Evolutionary conservation across 805 yeast species (phyloP).

Genomic region (Schwanniomyces occidentalis): DNA sequence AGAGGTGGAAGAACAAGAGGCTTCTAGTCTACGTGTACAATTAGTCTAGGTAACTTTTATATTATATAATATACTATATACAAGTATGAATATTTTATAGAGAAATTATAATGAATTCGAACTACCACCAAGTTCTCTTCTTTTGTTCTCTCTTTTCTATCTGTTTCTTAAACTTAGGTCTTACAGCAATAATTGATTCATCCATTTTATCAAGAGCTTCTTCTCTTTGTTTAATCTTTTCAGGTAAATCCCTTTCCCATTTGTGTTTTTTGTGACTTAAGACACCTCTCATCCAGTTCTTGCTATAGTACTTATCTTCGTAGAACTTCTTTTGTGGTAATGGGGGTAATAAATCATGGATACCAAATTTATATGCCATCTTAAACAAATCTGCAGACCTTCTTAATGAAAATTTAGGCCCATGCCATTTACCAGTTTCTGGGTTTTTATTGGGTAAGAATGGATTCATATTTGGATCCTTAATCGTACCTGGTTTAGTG

Average conservation of each 20-base stretch:
- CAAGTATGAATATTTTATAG: constrained; percentile 4
- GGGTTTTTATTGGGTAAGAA: constrained; percentile 85
- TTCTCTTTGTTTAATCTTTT: constrained; percentile 57
- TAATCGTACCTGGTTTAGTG: constrained; percentile 60
- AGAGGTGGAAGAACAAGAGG: constrained; percentile 32
- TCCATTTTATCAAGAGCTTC: constrained; percentile 70
- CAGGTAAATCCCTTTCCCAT: constrained; percentile 68
- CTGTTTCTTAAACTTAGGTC: constrained; percentile 47
- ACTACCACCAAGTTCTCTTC: constrained; percentile 39
- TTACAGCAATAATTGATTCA: constrained; percentile 61
- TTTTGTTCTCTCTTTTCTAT: constrained; percentile 34
- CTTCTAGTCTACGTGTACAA: constrained; percentile 15
- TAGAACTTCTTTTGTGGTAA: constrained; percentile 68
- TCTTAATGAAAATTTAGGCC: constrained; percentile 76
- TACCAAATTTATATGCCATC: constrained; percentile 78
- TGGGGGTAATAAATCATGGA: constrained; percentile 73
- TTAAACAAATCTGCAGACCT: constrained; percentile 83
- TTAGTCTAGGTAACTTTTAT: constrained; percentile 1
- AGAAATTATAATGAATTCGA: constrained; percentile 6
- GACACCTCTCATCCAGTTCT: constrained; percentile 75
- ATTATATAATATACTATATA: constrained; percentile 6
- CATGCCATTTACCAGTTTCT: constrained; percentile 72
- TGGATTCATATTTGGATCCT: constrained; percentile 78
- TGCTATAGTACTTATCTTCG: constrained; percentile 70
- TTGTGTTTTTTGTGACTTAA: constrained; percentile 75